A percentile compares a stretch with the other conserved stretches of the same genome.
Conservation (phyloP, 495 filamentous ascomycete genomes). For the Podospora tetraspora region DNA sequence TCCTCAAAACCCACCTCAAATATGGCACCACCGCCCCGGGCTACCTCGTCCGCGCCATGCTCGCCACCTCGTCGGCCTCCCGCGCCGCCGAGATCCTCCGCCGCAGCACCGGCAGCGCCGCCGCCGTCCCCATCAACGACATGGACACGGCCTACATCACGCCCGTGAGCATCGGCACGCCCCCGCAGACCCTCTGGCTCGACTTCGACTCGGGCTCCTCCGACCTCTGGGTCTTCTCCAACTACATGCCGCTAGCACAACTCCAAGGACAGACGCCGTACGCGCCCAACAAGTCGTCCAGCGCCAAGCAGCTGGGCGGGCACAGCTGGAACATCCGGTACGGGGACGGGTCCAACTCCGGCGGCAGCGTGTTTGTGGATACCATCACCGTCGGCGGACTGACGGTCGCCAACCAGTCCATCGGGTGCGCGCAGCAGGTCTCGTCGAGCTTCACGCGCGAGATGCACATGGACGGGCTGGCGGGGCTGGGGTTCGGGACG, state of each 20-base stretch:
- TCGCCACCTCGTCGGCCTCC: slow-evolving; percentile 21
- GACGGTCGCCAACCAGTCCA: slow-evolving; percentile 56
- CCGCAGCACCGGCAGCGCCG: slow-evolving; percentile 37
- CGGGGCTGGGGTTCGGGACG: slow-evolving; percentile 66
- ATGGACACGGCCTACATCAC: slow-evolving; percentile 62
- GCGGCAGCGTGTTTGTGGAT: slow-evolving; percentile 65
- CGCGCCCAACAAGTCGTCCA: slow-evolving; percentile 42
- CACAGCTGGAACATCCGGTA: slow-evolving; percentile 64
- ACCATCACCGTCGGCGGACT: slow-evolving; percentile 63
- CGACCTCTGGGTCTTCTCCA: slow-evolving; percentile 58
- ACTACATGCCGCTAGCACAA: slow-evolving; percentile 22
- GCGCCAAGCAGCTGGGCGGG: slow-evolving; percentile 45
- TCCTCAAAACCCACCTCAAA: slow-evolving; percentile 58
- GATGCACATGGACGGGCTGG: slow-evolving; percentile 61
- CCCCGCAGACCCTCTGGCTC: slow-evolving; percentile 55
- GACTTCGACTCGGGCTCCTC: slow-evolving; percentile 76
- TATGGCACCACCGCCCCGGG: slow-evolving; percentile 44
- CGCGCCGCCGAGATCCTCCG: slow-evolving; percentile 22
- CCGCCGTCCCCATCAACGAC: slow-evolving; percentile 51
- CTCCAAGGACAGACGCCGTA: slow-evolving; percentile 55
- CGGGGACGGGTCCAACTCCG: slow-evolving; percentile 62
- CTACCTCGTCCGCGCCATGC: slow-evolving; percentile 34
- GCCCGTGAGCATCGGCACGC: slow-evolving; percentile 60
- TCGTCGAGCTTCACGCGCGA: slow-evolving; percentile 59
- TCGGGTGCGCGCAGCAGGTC: slow-evolving; percentile 62